Percentiles rank a stretch among this genome's conserved stretches.
Conservation (phyloP, 805 yeast genomes). For the Saccharomyces eubayanus region DNA sequence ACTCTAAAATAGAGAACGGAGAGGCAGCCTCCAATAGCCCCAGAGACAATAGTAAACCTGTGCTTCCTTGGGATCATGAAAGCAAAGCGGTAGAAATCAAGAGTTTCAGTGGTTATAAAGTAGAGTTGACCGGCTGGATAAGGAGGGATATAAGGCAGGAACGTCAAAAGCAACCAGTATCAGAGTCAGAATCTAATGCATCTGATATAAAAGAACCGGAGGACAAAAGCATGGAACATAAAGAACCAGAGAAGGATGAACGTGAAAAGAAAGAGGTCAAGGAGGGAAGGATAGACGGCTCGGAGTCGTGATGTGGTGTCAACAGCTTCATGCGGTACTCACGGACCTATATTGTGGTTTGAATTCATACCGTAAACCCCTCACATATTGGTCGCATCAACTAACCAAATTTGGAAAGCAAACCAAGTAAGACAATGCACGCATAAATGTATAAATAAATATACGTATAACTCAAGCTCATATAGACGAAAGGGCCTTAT, state of each 20-base stretch:
- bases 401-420: background rate
- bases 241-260: slow-evolving; percentile 1
- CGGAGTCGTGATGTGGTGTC: background rate
- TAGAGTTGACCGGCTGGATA: slow-evolving; percentile 23
- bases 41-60: slow-evolving; percentile 10
- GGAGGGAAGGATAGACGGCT: background rate
- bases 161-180: background rate
- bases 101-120: slow-evolving; percentile 24
- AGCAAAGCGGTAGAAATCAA: slow-evolving; percentile 14
- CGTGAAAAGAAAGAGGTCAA: background rate
- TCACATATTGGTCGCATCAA: background rate
- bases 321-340: background rate
- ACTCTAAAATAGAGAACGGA: background rate
- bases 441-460: background rate
- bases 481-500: background rate
- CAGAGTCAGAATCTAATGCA: background rate
- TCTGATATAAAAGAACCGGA: background rate
- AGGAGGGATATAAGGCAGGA: slow-evolving; percentile 15
- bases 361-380: background rate
- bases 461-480: background rate
- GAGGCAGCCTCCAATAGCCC: background rate
- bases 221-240: background rate
- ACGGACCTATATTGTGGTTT: background rate
- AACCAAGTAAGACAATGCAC: background rate
- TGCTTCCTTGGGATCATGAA: slow-evolving; percentile 19